Conservation (phyloP, 306 rosid species). For the Gynostemma pentaphyllum region DNA sequence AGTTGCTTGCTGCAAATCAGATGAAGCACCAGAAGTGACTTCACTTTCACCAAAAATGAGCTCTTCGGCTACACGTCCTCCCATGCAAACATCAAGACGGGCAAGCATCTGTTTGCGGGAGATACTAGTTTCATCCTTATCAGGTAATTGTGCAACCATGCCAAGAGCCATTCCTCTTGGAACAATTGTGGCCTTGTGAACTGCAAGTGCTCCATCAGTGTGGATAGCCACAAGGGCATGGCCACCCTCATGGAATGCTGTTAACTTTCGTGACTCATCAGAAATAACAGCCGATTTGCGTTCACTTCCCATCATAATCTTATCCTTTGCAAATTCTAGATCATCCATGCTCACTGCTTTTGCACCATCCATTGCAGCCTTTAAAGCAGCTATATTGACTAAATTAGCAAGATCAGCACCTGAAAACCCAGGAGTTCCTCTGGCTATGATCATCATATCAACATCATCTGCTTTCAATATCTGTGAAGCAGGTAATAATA, state of each 20-base stretch:
- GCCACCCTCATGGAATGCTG: constrained; percentile 90
- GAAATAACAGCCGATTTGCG: constrained; percentile 79
- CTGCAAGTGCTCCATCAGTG: constrained; percentile 74
- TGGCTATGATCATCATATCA: constrained; percentile 67
- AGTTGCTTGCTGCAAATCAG: constrained; percentile 68
- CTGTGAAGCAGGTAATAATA: constrained; percentile 26
- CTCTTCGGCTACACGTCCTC: constrained; percentile 91
- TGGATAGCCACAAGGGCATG: constrained; percentile 89
- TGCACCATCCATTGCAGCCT: constrained; percentile 89
- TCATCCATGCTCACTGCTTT: constrained; percentile 74
- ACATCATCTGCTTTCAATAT: constrained; percentile 76
- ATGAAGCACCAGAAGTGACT: constrained; percentile 70
- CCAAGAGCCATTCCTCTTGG: constrained; percentile 90
- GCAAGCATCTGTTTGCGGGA: constrained; percentile 87
- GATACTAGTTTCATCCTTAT: constrained; percentile 52
- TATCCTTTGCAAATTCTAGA: constrained; percentile 82
- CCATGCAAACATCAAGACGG: constrained; percentile 73
- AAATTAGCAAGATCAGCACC: constrained; percentile 94
- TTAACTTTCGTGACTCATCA: constrained; percentile 48
- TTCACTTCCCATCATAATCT: constrained; percentile 89
- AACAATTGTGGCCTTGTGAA: constrained; percentile 89
- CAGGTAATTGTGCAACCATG: constrained; percentile 78
- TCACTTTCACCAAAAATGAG: constrained; percentile 80
- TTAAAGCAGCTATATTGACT: constrained; percentile 73
- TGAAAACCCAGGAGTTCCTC: constrained; percentile 83